Percentiles rank a stretch among this genome's conserved stretches.
phyloP scores from a whole-genome alignment of 2,329 filamentous ascomycete genomes.

The Fusarium scirpi region DNA sequence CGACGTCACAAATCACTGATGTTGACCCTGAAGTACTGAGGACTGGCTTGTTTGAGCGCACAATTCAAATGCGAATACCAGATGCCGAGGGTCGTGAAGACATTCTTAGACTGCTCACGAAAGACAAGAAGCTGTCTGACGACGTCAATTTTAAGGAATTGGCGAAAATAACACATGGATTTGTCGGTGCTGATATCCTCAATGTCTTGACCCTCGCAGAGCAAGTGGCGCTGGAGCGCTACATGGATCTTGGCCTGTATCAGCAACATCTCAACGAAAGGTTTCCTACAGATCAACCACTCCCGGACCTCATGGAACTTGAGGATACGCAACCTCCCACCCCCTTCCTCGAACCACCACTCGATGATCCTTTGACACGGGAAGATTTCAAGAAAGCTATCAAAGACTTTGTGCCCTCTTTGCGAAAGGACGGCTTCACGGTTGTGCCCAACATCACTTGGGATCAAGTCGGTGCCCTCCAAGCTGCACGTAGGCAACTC shows the following conservation, averaged over 20 bases:
- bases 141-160: slow-evolving; percentile 80
- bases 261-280: background rate
- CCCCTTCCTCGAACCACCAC: slow-evolving; percentile 7
- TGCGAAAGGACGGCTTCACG: slow-evolving; percentile 89
- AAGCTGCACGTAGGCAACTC: slow-evolving; percentile 82
- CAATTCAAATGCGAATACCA: slow-evolving; percentile 89
- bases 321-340: background rate
- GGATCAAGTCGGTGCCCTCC: slow-evolving; percentile 89
- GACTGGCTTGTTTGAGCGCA: slow-evolving; percentile 82
- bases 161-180: slow-evolving; percentile 89
- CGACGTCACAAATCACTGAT: slow-evolving; percentile 88
- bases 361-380: slow-evolving; percentile 34
- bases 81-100: slow-evolving; percentile 80
- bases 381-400: slow-evolving; percentile 80
- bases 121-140: slow-evolving; percentile 71
- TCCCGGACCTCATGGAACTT: slow-evolving; percentile 38
- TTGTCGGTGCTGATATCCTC: slow-evolving; percentile 89
- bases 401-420: slow-evolving; percentile 71
- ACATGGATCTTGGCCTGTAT: slow-evolving; percentile 4
- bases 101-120: slow-evolving; percentile 80
- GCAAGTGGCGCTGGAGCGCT: slow-evolving; percentile 53
- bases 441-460: slow-evolving; percentile 95
- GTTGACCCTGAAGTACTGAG: slow-evolving; percentile 82
- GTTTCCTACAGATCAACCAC: background rate
- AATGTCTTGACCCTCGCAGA: slow-evolving; percentile 65